phyloP scores from a whole-genome alignment of 1,139 yeast genomes.

The Chernovozyma aurita region DNA sequence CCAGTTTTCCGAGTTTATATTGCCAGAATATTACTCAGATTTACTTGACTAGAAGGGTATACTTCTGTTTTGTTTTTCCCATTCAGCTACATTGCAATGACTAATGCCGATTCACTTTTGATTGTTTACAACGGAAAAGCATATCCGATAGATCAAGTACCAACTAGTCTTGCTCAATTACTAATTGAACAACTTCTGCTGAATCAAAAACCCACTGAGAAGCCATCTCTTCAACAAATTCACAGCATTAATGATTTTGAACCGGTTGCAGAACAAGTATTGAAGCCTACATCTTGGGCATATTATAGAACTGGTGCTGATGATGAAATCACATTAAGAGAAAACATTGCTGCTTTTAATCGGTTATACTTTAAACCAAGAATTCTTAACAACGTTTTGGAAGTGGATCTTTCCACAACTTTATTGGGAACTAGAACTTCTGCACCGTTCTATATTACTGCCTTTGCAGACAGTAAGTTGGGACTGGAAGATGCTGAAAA shows the following conservation, averaged over 20 bases:
- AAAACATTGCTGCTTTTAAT: constrained; percentile 75
- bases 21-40: no score
- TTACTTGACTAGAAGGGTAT: no score
- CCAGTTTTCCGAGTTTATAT: no score
- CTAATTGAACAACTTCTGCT: neutral
- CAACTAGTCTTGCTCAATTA: neutral
- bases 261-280: constrained; percentile 19
- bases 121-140: constrained; percentile 2
- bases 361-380: constrained; percentile 74
- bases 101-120: neutral
- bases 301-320: constrained; percentile 80
- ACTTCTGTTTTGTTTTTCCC: no score
- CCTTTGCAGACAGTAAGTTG: constrained; percentile 48
- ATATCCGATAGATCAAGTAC: constrained; percentile 1
- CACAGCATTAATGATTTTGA: constrained; percentile 30
- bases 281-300: constrained; percentile 64
- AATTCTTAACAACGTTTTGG: constrained; percentile 56
- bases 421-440: constrained; percentile 43
- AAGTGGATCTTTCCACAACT: constrained; percentile 42
- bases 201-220: neutral
- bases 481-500: constrained; percentile 53
- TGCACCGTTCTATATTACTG: constrained; percentile 50
- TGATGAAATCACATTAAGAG: constrained; percentile 75
- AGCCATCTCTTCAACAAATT: constrained; percentile 10
- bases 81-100: no score